phyloP scores from a whole-genome alignment of 495 filamentous ascomycete species.

The Extremus antarcticus region DNA sequence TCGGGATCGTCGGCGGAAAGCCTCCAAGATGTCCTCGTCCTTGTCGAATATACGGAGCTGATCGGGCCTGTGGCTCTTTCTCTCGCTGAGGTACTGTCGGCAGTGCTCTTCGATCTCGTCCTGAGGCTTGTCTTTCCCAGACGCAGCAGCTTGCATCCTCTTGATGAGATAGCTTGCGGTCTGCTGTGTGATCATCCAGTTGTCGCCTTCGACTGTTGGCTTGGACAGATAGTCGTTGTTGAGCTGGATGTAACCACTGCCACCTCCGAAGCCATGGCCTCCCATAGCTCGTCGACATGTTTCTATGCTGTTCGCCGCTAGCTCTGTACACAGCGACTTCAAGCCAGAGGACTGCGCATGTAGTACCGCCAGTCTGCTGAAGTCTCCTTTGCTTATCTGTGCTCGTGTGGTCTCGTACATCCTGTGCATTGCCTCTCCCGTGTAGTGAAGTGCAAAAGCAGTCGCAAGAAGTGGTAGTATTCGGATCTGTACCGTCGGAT shows the following conservation, averaged over 20 bases:
- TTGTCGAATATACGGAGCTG: slow-evolving; percentile 13
- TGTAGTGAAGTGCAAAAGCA: slow-evolving; percentile 41
- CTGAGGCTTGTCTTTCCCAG: slow-evolving; percentile 17
- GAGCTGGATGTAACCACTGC: slow-evolving; percentile 37
- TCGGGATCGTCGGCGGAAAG: slow-evolving; percentile 36
- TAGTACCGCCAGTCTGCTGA: slow-evolving; percentile 35
- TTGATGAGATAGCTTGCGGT: slow-evolving; percentile 40
- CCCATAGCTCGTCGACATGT: slow-evolving; percentile 39
- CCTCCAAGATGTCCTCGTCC: slow-evolving; percentile 33
- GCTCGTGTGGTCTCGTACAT: slow-evolving; percentile 32
- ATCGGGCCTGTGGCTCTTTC: slow-evolving; percentile 8
- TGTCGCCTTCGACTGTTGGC: slow-evolving; percentile 43
- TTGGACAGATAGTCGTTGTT: slow-evolving; percentile 41
- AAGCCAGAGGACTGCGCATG: slow-evolving; percentile 40
- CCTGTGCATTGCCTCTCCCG: slow-evolving; percentile 34
- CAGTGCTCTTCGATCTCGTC: slow-evolving; percentile 25
- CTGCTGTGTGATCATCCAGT: slow-evolving; percentile 46
- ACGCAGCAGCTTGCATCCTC: slow-evolving; percentile 33
- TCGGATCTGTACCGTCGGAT: slow-evolving; percentile 40
- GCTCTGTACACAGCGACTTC: slow-evolving; percentile 40
- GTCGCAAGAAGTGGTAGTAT: slow-evolving; percentile 40
- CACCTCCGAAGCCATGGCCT: slow-evolving; percentile 41
- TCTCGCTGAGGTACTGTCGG: slow-evolving; percentile 21
- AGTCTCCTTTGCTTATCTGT: slow-evolving; percentile 35
- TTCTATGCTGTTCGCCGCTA: slow-evolving; percentile 41